Percentiles rank a stretch among this genome's conserved stretches.
Evolutionary conservation across 78 protist genomes (phyloP).

Genomic region (slime mould (Dictyostelium discoideum)): DNA sequence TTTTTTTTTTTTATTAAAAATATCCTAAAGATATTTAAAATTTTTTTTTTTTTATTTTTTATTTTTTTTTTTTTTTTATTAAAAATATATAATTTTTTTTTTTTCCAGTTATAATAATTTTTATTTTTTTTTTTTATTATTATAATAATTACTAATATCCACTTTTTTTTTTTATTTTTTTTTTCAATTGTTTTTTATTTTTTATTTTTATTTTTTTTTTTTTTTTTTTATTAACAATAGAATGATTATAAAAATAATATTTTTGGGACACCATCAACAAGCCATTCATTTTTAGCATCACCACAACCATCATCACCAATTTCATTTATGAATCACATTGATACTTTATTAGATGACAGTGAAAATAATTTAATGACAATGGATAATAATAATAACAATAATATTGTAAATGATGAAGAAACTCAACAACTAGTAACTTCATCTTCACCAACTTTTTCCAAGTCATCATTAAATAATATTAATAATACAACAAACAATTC

Average conservation of each 20-base stretch:
- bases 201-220: background rate
- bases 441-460: background rate
- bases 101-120: background rate
- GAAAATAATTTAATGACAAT: background rate
- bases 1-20: background rate
- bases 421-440: background rate
- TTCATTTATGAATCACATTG: background rate
- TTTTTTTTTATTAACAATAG: background rate
- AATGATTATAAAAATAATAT: conserved; percentile 8
- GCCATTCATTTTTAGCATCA: background rate
- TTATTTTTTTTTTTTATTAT: background rate
- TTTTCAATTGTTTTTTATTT: background rate
- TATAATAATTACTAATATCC: background rate
- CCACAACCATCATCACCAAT: conserved; percentile 23
- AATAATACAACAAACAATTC: too few species aligned
- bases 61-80: background rate
- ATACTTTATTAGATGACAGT: background rate
- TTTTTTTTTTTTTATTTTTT: background rate
- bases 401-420: background rate
- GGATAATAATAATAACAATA: background rate
- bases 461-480: background rate
- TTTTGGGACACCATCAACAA: conserved; percentile 1
- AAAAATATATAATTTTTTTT: background rate
- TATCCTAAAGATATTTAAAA: background rate
- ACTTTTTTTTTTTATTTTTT: background rate